phyloP scores from a whole-genome alignment of 2,329 filamentous ascomycete species.

The Cercospora sp. region DNA sequence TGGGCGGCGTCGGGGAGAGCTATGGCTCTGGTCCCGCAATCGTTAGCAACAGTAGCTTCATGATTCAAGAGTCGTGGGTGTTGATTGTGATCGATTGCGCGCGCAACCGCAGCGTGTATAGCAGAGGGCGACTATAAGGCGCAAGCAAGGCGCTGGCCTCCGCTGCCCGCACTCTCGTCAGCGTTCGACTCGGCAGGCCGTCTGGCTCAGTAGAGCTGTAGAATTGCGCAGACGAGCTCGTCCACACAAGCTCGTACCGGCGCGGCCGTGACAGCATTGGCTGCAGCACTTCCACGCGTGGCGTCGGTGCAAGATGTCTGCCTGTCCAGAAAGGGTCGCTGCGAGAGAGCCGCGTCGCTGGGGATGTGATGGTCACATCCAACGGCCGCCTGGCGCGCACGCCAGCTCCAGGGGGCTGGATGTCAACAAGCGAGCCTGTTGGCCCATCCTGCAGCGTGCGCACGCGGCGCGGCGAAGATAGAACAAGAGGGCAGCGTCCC shows the following conservation, averaged over 20 bases:
- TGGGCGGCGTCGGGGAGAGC: slow-evolving; percentile 3
- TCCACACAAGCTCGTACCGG: neutral
- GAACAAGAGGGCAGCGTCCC: neutral
- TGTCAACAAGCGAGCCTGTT: neutral
- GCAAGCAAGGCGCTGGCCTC: neutral
- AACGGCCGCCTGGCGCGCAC: neutral
- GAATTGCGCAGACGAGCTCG: neutral
- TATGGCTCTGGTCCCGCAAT: neutral
- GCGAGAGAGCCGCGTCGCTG: neutral
- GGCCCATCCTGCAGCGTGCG: neutral
- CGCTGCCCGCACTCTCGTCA: neutral
- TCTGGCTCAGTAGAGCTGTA: neutral
- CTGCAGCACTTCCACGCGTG: neutral
- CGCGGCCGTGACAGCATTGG: neutral
- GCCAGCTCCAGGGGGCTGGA: neutral
- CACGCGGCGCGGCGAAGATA: neutral
- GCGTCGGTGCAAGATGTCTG: neutral
- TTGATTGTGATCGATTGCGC: neutral
- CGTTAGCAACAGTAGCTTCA: neutral
- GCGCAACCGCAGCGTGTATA: neutral
- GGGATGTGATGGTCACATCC: neutral
- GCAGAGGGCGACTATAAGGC: neutral
- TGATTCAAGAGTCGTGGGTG: slow-evolving; percentile 8
- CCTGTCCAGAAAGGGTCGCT: neutral
- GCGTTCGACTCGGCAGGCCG: neutral